Evolutionary conservation across 768 basidiomycete genomes (phyloP).

Genomic region (Psilocybe azurescens): DNA sequence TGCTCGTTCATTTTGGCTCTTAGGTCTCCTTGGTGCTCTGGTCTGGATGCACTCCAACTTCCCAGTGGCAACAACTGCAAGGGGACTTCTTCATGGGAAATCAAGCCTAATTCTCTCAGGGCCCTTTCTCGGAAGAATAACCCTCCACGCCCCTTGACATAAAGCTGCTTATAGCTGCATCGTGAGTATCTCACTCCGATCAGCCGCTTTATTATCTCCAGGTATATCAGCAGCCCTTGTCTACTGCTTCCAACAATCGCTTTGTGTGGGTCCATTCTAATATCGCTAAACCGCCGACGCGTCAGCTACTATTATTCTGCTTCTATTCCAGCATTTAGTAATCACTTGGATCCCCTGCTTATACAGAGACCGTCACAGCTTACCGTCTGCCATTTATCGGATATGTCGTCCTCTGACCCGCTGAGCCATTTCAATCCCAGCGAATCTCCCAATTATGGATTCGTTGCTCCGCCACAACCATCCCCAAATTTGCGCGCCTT

Average conservation of each 20-base stretch:
- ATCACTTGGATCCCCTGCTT: not conserved
- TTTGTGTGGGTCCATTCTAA: slow-evolving; percentile 5
- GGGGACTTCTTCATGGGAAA: slow-evolving; percentile 19
- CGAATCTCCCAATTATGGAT: slow-evolving; percentile 30
- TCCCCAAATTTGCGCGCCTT: slow-evolving; percentile 39
- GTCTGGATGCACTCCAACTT: not conserved
- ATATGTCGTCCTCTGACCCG: slow-evolving; percentile 9
- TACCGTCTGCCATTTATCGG: not conserved
- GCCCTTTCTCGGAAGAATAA: slow-evolving; percentile 18
- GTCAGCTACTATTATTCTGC: not conserved
- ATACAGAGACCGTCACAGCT: not conserved
- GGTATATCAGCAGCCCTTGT: not conserved
- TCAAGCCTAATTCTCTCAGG: slow-evolving; percentile 19
- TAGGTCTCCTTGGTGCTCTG: slow-evolving; percentile 3
- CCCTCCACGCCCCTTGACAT: slow-evolving; percentile 16
- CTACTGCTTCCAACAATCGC: slow-evolving; percentile 7
- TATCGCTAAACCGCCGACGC: not conserved
- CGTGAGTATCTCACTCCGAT: slow-evolving; percentile 8
- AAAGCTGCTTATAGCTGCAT: slow-evolving; percentile 17
- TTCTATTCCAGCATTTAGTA: not conserved
- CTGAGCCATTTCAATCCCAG: slow-evolving; percentile 27
- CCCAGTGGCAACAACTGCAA: slow-evolving; percentile 10
- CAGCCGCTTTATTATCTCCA: slow-evolving; percentile 16
- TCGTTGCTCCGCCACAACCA: slow-evolving; percentile 30
- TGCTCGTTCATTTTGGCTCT: not conserved